Base-by-base conservation (phyloP, 2,329 filamentous ascomycete species). In the Phialophora verrucosa region DNA sequence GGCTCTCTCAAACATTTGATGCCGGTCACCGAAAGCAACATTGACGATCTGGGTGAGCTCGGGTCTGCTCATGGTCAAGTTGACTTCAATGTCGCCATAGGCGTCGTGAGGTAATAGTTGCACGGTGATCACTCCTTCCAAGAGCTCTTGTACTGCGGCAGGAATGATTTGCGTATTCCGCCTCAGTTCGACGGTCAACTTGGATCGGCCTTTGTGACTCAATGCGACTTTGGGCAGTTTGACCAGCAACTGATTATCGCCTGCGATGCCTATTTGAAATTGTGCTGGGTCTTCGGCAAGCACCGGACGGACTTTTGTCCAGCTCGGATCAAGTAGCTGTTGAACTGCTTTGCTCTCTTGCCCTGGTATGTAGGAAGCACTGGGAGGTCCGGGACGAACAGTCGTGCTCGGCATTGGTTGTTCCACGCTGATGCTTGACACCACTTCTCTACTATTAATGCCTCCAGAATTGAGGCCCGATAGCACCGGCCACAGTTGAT, bases 81-180 rank as follows among this genome's bases (percentile, higher is more conserved):
- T 82, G 44, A 86, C 77, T 65, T 84, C 81, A 68, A 86, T 76
- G 25, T 75, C 68, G 2, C 83, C 82, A 62, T 81, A 78, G 10
- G 83, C 79, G 71, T 85, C 81, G 64, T 82, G 80, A 51, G 80
- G 78, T 58, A 83, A 80, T 17, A 86, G 74, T 31, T 80, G 80
- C 44, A 87, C 75, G 14, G 82, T 79, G 69, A 86, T 86, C 7
- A 85, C 81, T 8, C 83, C 83, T 38, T 84, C 82, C 64, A 85
- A 83, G 8, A 85, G 78, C 53, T 79, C 80, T 44, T 81, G 82
- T n/a, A 83, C 74, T 64, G 83, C 77, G 64, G 82, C 80, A 29
- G 81, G 72, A 54, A 83, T 73, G 38, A 76, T 69, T 17, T 76
- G 75, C 29, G 78, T 78, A n/a, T 74, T 74, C 59, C 81, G 81